These are phyloP conservation scores for Cercospora beticola DNA, from an alignment of 2,329 filamentous ascomycete genomes.

Conservation along the genomic window DNA sequence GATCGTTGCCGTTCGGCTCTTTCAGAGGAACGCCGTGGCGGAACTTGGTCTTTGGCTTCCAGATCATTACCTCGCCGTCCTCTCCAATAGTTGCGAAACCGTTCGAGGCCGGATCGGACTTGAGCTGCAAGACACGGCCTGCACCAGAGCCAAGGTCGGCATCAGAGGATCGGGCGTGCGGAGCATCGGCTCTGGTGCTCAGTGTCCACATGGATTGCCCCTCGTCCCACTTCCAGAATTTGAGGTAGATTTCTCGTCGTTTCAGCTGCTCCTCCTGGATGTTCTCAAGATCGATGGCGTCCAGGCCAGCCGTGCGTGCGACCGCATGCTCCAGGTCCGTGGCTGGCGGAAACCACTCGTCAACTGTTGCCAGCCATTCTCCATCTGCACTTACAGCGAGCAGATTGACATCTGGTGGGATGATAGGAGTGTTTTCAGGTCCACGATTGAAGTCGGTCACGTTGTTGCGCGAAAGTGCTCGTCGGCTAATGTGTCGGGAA, in stretches of 20 bases:
- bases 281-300: conserved; percentile 35
- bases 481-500: conserved; percentile 75
- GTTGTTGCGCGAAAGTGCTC: conserved; percentile 85
- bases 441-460: conserved; percentile 77
- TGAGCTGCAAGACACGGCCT: conserved; percentile 68
- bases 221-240: conserved; percentile 77
- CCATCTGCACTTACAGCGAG: conserved; percentile 78
- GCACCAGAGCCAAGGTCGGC: conserved; percentile 35
- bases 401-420: conserved; percentile 74
- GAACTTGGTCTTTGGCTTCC: conserved; percentile 71
- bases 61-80: conserved; percentile 75
- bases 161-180: conserved; percentile 57
- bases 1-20: conserved; percentile 56
- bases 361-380: conserved; percentile 85
- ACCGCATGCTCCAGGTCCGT: conserved; percentile 64
- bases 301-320: conserved; percentile 25
- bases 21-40: conserved; percentile 67
- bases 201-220: conserved; percentile 64
- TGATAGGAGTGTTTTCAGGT: conserved; percentile 67
- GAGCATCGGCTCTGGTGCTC: conserved; percentile 77
- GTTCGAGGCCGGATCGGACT: conserved; percentile 64
- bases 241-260: conserved; percentile 74
- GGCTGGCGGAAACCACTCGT: conserved; percentile 79
- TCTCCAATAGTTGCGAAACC: conserved; percentile 84
- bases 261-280: conserved; percentile 45